A percentile compares a stretch with the other conserved stretches of the same genome.
These are phyloP conservation scores for Hemisphaericaspora subhashii DNA, from an alignment of 1,139 yeast species.

Conservation along the genomic window DNA sequence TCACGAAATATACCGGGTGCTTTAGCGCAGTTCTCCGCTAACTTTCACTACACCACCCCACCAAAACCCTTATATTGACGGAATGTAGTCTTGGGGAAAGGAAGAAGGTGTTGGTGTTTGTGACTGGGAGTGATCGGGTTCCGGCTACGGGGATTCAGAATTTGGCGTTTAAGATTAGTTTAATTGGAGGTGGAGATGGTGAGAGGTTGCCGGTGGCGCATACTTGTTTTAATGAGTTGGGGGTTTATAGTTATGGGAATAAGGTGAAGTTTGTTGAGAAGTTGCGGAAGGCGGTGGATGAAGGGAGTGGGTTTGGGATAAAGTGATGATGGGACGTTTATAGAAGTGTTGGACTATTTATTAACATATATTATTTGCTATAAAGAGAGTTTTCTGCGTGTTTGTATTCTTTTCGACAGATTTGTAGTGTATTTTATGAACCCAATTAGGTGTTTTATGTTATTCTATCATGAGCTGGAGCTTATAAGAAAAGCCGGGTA, in stretches of 20 bases:
- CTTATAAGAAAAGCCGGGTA: no score
- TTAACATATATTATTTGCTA: no score
- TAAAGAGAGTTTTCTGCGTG: no score
- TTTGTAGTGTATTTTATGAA: no score
- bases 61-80: no score
- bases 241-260: conserved; percentile 63
- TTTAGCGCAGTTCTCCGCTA: no score
- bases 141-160: conserved; percentile 91
- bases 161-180: conserved; percentile 64
- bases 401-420: no score
- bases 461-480: no score
- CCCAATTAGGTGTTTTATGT: no score
- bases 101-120: conserved; percentile 65
- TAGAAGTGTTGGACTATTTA: no score
- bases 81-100: conserved; percentile 49
- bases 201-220: conserved; percentile 79
- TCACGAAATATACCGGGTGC: conserved; percentile 74
- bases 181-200: conserved; percentile 45
- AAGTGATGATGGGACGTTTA: conserved; percentile 28
- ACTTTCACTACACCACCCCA: no score
- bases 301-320: conserved; percentile 85
- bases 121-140: conserved; percentile 87
- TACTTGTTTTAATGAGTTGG: conserved; percentile 90
- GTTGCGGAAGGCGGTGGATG: conserved; percentile 65
- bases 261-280: conserved; percentile 55